phyloP scores from a whole-genome alignment of 495 filamentous ascomycete genomes.

The Hyaloscypha finlandica region DNA sequence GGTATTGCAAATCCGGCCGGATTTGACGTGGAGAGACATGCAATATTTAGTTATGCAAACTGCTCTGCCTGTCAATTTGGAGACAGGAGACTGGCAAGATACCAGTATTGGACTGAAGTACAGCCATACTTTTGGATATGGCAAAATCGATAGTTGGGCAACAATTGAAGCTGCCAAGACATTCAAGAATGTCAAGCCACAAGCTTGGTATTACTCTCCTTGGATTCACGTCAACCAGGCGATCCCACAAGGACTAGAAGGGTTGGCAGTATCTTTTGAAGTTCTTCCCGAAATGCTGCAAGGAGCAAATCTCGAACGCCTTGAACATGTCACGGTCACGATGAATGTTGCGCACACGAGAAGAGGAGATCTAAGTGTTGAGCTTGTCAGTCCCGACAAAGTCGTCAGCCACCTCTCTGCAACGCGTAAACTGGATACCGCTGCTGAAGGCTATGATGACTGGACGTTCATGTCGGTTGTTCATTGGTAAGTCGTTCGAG shows the following conservation, averaged over 20 bases:
- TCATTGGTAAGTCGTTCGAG: slow-evolving; percentile 71
- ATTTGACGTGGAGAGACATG: slow-evolving; percentile 90
- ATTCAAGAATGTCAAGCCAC: slow-evolving; percentile 91
- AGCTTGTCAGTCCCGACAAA: slow-evolving; percentile 81
- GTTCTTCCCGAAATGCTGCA: slow-evolving; percentile 76
- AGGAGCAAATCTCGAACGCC: slow-evolving; percentile 75
- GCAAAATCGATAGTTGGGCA: slow-evolving; percentile 86
- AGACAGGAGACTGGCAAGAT: slow-evolving; percentile 77
- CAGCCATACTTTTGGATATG: slow-evolving; percentile 93
- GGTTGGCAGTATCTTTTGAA: slow-evolving; percentile 74
- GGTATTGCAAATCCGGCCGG: slow-evolving; percentile 82
- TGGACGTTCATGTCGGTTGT: slow-evolving; percentile 99
- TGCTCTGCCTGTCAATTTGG: slow-evolving; percentile 75
- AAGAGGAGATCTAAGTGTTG: slow-evolving; percentile 90
- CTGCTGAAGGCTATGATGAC: slow-evolving; percentile 75
- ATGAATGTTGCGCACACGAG: slow-evolving; percentile 91
- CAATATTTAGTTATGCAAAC: slow-evolving; percentile 88
- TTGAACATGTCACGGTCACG: slow-evolving; percentile 95
- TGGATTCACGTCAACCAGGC: slow-evolving; percentile 86
- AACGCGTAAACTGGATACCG: slow-evolving; percentile 64
- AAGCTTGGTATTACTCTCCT: slow-evolving; percentile 91
- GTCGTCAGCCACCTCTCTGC: slow-evolving; percentile 83
- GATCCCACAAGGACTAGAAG: slow-evolving; percentile 85
- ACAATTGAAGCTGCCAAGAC: slow-evolving; percentile 84
- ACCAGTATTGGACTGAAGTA: slow-evolving; percentile 81